Conservation (phyloP, 495 filamentous ascomycete species). For the Aspergillus avenaceus region DNA sequence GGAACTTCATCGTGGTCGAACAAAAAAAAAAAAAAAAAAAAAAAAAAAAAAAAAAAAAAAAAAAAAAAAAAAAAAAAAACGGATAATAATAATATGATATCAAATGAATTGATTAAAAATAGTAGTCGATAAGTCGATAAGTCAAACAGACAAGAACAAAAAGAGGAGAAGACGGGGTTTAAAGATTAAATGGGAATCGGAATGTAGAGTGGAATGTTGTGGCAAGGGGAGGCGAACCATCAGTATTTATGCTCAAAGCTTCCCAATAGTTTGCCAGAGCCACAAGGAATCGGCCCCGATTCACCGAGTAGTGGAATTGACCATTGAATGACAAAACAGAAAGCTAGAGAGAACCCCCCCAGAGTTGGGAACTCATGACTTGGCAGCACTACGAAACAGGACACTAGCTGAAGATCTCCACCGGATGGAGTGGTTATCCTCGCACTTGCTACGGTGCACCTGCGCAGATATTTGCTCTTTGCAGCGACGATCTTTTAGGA, state of each 20-base stretch:
- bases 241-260: background rate
- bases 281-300: background rate
- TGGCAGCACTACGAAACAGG: background rate
- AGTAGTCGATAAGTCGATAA: too few species aligned
- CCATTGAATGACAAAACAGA: background rate
- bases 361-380: background rate
- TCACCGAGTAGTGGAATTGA: background rate
- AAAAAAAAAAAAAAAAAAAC: background rate
- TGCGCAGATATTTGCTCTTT: background rate
- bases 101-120: too few species aligned
- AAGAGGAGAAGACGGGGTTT: background rate
- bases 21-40: background rate
- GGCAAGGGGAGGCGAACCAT: background rate
- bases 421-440: background rate
- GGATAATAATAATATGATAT: too few species aligned
- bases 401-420: background rate
- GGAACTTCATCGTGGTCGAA: slow-evolving; percentile 35
- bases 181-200: background rate
- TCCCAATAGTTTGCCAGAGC: background rate
- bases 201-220: background rate
- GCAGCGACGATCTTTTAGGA: background rate
- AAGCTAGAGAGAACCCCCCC: background rate
- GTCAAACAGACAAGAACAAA: slow-evolving; percentile 1
- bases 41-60: background rate
- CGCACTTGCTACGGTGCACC: too few species aligned